phyloP scores from a whole-genome alignment of 441 rosid genomes.

The Populus hybrid region DNA sequence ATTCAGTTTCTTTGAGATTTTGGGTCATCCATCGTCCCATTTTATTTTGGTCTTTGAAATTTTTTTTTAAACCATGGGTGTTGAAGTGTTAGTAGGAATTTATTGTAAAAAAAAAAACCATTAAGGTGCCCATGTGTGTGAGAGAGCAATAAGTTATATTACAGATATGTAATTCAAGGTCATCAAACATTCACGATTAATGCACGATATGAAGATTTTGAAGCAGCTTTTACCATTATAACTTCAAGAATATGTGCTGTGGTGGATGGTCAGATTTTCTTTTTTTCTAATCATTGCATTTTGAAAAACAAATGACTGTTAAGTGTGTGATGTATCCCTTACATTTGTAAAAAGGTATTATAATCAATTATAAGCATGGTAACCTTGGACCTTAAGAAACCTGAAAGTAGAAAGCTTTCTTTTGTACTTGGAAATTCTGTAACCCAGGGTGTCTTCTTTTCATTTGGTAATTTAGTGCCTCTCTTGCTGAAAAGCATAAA shows the following conservation, averaged over 20 bases:
- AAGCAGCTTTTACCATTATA: neutral
- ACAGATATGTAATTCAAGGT: neutral
- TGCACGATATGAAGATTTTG: neutral
- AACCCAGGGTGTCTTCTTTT: neutral
- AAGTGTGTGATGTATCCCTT: neutral
- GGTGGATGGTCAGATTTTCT: neutral
- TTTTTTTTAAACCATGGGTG: neutral
- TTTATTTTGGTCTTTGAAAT: neutral
- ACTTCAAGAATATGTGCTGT: neutral
- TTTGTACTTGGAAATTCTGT: neutral
- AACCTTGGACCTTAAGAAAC: neutral
- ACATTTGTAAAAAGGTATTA: neutral
- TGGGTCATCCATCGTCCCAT: neutral
- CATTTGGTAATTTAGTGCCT: neutral
- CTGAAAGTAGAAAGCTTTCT: neutral
- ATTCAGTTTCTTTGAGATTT: neutral
- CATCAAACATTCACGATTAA: neutral
- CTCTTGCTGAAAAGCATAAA: neutral
- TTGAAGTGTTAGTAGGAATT: neutral
- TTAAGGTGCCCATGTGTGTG: neutral
- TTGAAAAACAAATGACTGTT: neutral
- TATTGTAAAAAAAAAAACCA: neutral
- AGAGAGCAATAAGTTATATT: neutral
- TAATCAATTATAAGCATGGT: neutral
- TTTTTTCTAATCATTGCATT: neutral